Evolutionary conservation across 441 rosid genomes (phyloP).

Genomic region (Jatropha multifida): DNA sequence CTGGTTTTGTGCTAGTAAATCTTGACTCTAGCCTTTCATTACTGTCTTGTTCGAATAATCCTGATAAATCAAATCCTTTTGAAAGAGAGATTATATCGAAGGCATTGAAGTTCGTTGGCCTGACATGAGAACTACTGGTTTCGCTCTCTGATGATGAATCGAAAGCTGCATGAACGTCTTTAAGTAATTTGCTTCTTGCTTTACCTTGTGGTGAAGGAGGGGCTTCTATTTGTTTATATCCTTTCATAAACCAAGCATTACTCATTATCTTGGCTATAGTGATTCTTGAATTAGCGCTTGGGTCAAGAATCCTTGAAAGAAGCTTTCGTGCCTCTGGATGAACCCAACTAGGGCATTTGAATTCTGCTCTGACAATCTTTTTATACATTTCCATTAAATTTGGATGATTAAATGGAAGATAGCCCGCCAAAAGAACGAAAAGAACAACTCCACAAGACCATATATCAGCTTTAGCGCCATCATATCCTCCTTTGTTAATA

Average conservation of each 20-base stretch:
- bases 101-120: conserved; percentile 57
- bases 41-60: conserved; percentile 56
- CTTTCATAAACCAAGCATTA: conserved; percentile 66
- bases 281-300: conserved; percentile 57
- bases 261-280: conserved; percentile 51
- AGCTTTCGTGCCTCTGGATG: conserved; percentile 64
- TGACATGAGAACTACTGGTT: conserved; percentile 10
- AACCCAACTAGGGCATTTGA: conserved; percentile 71
- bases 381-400: conserved; percentile 67
- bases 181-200: conserved; percentile 24
- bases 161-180: conserved; percentile 47
- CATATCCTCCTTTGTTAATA: conserved; percentile 69
- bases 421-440: conserved; percentile 73
- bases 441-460: conserved; percentile 84
- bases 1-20: conserved; percentile 56
- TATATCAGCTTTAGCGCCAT: conserved; percentile 74
- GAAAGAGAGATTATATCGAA: conserved; percentile 74
- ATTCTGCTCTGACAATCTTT: conserved; percentile 61
- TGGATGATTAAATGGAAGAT: conserved; percentile 62
- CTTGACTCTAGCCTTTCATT: conserved; percentile 35
- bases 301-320: conserved; percentile 63
- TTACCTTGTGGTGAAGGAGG: conserved; percentile 37
- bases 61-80: conserved; percentile 70
- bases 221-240: conserved; percentile 46
- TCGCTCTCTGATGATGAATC: conserved; percentile 14